phyloP scores from a whole-genome alignment of 2,329 filamentous ascomycete genomes.

The Cercospora sesami region DNA sequence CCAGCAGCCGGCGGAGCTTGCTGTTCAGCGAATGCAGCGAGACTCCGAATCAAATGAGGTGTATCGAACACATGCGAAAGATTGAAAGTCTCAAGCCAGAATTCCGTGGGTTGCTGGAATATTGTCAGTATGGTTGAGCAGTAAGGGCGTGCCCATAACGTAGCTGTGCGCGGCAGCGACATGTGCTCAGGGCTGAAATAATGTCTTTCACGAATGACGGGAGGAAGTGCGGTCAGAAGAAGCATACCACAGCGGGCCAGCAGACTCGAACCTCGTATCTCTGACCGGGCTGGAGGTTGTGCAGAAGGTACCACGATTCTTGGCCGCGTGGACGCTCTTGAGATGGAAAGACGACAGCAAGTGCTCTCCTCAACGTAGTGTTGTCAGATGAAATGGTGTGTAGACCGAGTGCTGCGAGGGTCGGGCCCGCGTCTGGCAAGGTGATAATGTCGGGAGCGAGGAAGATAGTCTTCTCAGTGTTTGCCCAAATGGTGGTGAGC shows the following conservation, averaged over 20 bases:
- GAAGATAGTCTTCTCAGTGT: constrained; percentile 92
- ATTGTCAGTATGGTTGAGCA: constrained; percentile 9
- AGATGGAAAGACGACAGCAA: constrained; percentile 69
- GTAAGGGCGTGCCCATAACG: neutral
- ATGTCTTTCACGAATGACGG: neutral
- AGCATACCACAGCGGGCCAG: constrained; percentile 85
- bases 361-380: constrained; percentile 59
- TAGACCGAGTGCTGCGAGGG: constrained; percentile 62
- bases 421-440: constrained; percentile 58
- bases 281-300: constrained; percentile 66
- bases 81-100: constrained; percentile 67
- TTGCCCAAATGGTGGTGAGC: constrained; percentile 53
- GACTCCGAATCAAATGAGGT: constrained; percentile 35
- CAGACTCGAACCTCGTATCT: constrained; percentile 91
- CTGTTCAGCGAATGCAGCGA: constrained; percentile 34
- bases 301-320: constrained; percentile 77
- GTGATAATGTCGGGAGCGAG: constrained; percentile 63
- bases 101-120: constrained; percentile 80
- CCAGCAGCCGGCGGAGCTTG: neutral
- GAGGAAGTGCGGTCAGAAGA: neutral
- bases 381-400: constrained; percentile 59
- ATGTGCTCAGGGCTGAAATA: neutral
- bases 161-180: neutral
- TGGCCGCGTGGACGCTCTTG: constrained; percentile 55
- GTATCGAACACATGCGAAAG: constrained; percentile 58